Conservation (phyloP, 495 filamentous ascomycete genomes). For the Cudoniella acicularis region DNA sequence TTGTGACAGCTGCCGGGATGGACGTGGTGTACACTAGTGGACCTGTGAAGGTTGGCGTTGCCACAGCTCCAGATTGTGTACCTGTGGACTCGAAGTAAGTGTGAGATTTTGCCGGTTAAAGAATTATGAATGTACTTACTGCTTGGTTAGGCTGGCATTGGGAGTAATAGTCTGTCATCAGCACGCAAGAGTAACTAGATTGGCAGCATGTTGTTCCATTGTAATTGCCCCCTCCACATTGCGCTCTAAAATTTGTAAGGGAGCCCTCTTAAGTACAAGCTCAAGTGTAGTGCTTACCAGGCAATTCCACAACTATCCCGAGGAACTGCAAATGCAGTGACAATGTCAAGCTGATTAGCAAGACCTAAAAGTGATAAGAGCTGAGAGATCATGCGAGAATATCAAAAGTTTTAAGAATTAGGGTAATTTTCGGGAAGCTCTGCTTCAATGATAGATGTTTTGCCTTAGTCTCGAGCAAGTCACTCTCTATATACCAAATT, state of each 20-base stretch:
- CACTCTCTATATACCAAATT: neutral
- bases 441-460: neutral
- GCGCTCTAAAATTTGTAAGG: constrained; percentile 19
- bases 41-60: neutral
- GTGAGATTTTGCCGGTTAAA: neutral
- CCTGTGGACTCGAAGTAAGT: neutral
- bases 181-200: constrained; percentile 16
- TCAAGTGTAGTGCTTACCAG: neutral
- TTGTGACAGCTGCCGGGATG: neutral
- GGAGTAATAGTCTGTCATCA: constrained; percentile 29
- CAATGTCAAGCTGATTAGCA: neutral
- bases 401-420: neutral
- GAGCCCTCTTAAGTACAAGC: neutral
- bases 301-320: neutral
- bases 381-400: neutral
- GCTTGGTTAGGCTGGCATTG: constrained; percentile 20
- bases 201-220: constrained; percentile 21
- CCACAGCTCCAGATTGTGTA: neutral
- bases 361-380: neutral
- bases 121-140: neutral
- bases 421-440: neutral
- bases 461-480: neutral
- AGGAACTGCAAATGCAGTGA: neutral
- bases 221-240: constrained; percentile 15
- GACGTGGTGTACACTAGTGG: neutral